A percentile compares a stretch with the other conserved stretches of the same genome.
Evolutionary conservation across 169 alveolate genomes (phyloP).

Genomic region (Cryptosporidium tyzzeri): DNA sequence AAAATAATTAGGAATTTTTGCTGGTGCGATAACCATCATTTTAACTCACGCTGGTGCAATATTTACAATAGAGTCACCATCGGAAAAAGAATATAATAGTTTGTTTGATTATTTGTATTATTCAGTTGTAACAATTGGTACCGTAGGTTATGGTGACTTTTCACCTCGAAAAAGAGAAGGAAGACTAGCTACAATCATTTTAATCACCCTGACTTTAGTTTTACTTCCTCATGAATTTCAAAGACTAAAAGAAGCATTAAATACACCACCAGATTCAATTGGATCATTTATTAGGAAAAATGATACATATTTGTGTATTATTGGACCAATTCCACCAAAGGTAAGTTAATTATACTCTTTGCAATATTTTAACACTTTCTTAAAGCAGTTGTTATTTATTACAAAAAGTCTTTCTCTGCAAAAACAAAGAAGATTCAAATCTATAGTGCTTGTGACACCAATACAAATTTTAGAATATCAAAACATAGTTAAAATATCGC

Average conservation of each 20-base stretch:
- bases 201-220: constrained; percentile 76
- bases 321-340: constrained; percentile 78
- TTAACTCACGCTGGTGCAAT: constrained; percentile 79
- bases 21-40: constrained; percentile 72
- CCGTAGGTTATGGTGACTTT: constrained; percentile 80
- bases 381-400: constrained; percentile 17
- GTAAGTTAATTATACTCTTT: not conserved
- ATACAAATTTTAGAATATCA: constrained; percentile 11
- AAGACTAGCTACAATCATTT: constrained; percentile 69
- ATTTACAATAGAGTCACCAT: constrained; percentile 77
- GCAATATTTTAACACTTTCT: not conserved
- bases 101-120: constrained; percentile 77
- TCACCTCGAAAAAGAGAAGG: constrained; percentile 78
- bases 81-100: constrained; percentile 32
- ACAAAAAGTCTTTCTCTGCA: constrained; percentile 21
- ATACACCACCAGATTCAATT: constrained; percentile 67
- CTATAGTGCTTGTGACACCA: constrained; percentile 24
- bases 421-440: constrained; percentile 36
- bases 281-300: constrained; percentile 75
- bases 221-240: constrained; percentile 78
- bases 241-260: constrained; percentile 77
- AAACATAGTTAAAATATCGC: constrained; percentile 41
- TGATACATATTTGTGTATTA: constrained; percentile 76
- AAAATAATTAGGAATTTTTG: constrained; percentile 21
- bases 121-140: constrained; percentile 79